These are phyloP conservation scores for Priceomyces medius DNA, from an alignment of 805 yeast species.

Conservation along the genomic window DNA sequence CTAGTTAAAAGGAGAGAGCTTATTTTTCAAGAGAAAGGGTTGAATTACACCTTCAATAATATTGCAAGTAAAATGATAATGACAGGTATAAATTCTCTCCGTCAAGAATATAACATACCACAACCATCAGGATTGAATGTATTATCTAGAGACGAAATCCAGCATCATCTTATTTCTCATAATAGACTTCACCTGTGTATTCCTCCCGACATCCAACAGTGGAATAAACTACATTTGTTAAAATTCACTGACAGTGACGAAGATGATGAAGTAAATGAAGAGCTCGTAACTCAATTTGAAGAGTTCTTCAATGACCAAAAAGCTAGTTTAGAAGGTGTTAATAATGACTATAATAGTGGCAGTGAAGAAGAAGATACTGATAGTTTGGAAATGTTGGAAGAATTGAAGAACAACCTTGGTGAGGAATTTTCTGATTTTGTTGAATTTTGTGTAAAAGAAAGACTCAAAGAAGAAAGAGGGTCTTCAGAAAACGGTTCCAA, in stretches of 20 bases:
- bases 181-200: slow-evolving; percentile 5
- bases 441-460: slow-evolving; percentile 13
- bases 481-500: not conserved
- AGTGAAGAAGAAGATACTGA: slow-evolving; percentile 7
- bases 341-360: slow-evolving; percentile 1
- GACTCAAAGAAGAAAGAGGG: not conserved
- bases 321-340: slow-evolving; percentile 9
- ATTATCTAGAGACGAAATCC: slow-evolving; percentile 11
- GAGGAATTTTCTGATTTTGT: slow-evolving; percentile 11
- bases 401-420: slow-evolving; percentile 12
- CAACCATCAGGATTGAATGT: not conserved
- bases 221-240: slow-evolving; percentile 2
- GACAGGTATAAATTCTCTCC: slow-evolving; percentile 2
- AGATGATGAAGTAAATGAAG: slow-evolving; percentile 7
- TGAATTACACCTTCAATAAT: not conserved
- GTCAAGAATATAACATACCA: not conserved
- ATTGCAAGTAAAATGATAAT: slow-evolving; percentile 5
- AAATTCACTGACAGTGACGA: not conserved
- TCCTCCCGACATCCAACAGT: slow-evolving; percentile 6
- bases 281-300: slow-evolving; percentile 4
- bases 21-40: not conserved
- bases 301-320: slow-evolving; percentile 10
- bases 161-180: slow-evolving; percentile 9
- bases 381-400: slow-evolving; percentile 18
- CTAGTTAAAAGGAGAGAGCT: slow-evolving; percentile 6